Evolutionary conservation across 352 stramenopile species (phyloP), one percentile per base, ranked within the genome.

Genomic region (Elongisporangium prolatum): DNA sequence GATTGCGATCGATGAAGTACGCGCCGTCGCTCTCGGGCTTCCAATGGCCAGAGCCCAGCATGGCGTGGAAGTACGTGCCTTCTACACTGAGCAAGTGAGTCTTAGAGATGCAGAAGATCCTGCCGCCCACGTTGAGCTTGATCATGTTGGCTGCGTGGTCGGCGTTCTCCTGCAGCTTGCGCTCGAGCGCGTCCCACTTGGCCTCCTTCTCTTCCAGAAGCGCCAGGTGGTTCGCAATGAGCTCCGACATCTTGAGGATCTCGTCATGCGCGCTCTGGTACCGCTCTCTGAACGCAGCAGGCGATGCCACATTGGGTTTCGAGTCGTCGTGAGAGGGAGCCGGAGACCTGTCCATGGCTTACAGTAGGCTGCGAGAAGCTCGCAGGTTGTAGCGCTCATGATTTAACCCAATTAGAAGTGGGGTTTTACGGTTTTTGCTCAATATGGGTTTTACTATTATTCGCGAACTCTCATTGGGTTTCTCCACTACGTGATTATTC

Each of bases 71-170:
- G 34, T 65, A 65, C 21, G 40, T 65, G 21, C 59, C 59, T 40
- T 60, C 53, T 22, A 56, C 54, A 3, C 49, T 58, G 9, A 65
- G 48, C 49, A 65, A 21, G 13, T 52, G 60, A 9, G 52, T 49
- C 54, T 61, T 65, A 7, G 59, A 40, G 13, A 57, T 55, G 20
- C 47, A 52, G 58, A 65, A 65, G 54, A 65, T 52, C 14, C 34
- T 48, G 11, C 59, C 59, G 37, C 59, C 59, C 5, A 65, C 59
- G 37, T 65, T 61, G 52, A 65, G 59, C 37, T 61, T 60, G 49
- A 65, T 56, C 18, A 21, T 52, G 21, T 52, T 21, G 7, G 18
- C 48, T 13, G 48, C 48, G 18, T 52, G 18, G 3, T 52, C 48
- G 48, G 48, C 48, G 21, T 52, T 52, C 48, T 52, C 48, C 48